Conservation (phyloP, 1,284 basidiomycete genomes). For the Cutaneotrichosporon arboriforme region DNA sequence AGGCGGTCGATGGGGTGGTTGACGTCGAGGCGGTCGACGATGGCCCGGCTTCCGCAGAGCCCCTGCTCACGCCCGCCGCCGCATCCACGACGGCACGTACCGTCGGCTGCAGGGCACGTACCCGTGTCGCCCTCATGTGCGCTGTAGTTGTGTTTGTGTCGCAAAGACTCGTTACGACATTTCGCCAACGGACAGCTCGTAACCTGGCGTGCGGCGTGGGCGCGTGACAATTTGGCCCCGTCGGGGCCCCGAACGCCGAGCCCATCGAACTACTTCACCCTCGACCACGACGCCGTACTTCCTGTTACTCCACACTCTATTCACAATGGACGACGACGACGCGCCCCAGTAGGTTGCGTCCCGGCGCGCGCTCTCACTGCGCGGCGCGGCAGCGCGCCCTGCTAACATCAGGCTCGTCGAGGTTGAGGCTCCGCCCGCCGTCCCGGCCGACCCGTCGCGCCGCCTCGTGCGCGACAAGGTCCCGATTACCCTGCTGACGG, state of each 20-base stretch:
- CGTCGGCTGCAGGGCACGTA: conserved; percentile 5
- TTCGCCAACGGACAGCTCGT: neutral
- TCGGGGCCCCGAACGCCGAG: no score
- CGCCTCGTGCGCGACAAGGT: conserved; percentile 51
- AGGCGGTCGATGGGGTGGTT: neutral
- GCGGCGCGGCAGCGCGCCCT: neutral
- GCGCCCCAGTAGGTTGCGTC: conserved; percentile 9
- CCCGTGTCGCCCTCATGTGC: neutral
- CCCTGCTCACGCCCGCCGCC: neutral
- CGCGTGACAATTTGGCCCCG: no score
- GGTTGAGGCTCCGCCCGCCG: neutral
- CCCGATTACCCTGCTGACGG: conserved; percentile 82
- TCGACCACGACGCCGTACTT: no score
- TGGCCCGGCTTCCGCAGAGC: neutral
- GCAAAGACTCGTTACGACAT: neutral
- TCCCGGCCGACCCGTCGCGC: neutral
- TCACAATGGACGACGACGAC: conserved; percentile 12
- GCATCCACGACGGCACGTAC: conserved; percentile 3
- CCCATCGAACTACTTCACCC: no score
- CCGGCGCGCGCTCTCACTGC: no score
- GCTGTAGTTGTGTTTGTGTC: neutral
- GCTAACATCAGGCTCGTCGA: conserved; percentile 11
- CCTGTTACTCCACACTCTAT: neutral
- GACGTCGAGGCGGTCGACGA: neutral
- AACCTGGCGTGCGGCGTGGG: no score